Evolutionary conservation across 2,329 filamentous ascomycete species (phyloP), one percentile per base, ranked within the genome.

Genomic region (Ophiognomonia clavigignenti-juglandacearum): DNA sequence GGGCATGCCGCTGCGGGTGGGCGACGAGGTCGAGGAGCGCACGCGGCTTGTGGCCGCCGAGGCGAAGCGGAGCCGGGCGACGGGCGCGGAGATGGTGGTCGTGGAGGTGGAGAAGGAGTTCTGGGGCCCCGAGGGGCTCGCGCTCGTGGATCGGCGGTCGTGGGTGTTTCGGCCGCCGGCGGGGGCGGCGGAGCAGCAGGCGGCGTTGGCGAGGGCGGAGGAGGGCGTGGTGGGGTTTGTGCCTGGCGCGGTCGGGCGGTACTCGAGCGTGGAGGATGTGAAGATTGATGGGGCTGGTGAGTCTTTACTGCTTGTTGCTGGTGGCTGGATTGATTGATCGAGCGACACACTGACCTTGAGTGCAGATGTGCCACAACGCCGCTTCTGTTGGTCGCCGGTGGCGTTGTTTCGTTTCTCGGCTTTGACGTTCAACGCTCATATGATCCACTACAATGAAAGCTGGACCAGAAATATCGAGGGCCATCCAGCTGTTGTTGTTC

Each of bases 381-480:
- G 61, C 13, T 44, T 73, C 4, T 56, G 57, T 18, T 75, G 70
- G 71, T 76, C 74, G 0, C 64, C 71, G 0, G 66, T 69, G 0
- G 70, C 67, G 2, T 74, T 95, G 1, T 95, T 93, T 65, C 80
- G 87, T 16, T 95, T 90, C 70, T 90, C 85, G 1, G 88, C 88
- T 0, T 69, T 95, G 34, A 95, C 88, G 0, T 90, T 90, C 70
- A 95, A 95, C 60, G 87, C 81, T 0, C 90, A 95, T 64, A 83
- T 81, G 54, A 95, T 95, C 45, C 90, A 95, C 63, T 84, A 92
- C 56, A 86, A 90, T 59, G 74, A 77, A 20, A 60, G 71, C 11
- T 92, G 86, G 71, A 79, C 80, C 13, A 70, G 71, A 5, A 67
- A 73, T 5, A 70, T 85, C 7, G 85, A 93, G 62, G 82, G 83